phyloP scores from a whole-genome alignment of 306 rosid species.

The Quercus glauca region DNA sequence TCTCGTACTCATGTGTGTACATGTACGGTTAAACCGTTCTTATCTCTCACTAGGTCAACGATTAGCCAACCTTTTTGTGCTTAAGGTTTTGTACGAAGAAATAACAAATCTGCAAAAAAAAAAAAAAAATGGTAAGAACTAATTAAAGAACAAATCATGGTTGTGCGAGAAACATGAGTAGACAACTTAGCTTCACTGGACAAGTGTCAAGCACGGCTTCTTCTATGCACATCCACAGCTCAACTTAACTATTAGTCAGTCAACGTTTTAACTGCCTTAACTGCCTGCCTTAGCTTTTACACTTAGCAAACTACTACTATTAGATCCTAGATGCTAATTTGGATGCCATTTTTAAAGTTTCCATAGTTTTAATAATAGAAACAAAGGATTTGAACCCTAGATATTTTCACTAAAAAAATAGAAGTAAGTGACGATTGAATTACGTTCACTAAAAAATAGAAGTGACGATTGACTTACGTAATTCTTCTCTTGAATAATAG shows the following conservation, averaged over 20 bases:
- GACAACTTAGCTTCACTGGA: conserved; percentile 1
- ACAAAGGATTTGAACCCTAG: no score
- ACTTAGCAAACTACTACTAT: background rate
- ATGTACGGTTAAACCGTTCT: conserved; percentile 5
- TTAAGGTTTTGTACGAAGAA: background rate
- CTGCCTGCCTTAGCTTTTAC: background rate
- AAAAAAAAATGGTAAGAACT: background rate
- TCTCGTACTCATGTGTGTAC: background rate
- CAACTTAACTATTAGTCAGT: background rate
- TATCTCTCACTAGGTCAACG: conserved; percentile 10
- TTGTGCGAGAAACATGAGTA: conserved; percentile 17
- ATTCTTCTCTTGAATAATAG: no score
- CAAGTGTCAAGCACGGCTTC: background rate
- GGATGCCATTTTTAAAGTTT: no score
- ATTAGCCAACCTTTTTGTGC: background rate
- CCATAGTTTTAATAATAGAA: no score
- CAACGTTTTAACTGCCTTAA: background rate
- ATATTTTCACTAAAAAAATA: no score
- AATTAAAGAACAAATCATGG: conserved; percentile 13
- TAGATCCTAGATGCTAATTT: background rate
- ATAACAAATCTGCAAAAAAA: background rate
- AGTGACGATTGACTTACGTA: accelerated
- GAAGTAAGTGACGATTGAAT: no score
- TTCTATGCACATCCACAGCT: background rate
- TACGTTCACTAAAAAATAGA: no score